Percentiles rank a stretch among this genome's conserved stretches.
These are phyloP conservation scores for Akanthomyces dipterigenus DNA, from an alignment of 2,329 filamentous ascomycete genomes.

Conservation along the genomic window DNA sequence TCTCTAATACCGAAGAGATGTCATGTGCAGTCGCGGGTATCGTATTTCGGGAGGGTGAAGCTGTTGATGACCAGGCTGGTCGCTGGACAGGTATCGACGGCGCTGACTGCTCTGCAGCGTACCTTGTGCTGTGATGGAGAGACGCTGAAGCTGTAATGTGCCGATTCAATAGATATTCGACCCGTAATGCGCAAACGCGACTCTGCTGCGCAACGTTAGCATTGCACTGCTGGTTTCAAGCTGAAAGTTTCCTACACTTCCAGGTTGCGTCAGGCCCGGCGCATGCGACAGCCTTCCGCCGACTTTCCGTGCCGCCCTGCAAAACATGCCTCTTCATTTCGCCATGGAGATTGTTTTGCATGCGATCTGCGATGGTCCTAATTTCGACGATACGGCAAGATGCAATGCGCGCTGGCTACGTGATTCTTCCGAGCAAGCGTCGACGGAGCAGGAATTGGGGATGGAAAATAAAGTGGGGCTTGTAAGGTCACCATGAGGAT, in stretches of 20 bases:
- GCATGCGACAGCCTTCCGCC: conserved; percentile 21
- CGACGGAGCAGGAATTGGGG: not conserved
- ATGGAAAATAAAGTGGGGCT: conserved; percentile 8
- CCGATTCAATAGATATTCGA: not conserved
- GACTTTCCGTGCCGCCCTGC: conserved; percentile 27
- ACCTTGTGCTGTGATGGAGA: not conserved
- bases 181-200: not conserved
- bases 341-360: conserved; percentile 5
- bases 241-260: not conserved
- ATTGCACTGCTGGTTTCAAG: not conserved
- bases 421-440: not conserved
- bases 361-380: not conserved
- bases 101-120: not conserved
- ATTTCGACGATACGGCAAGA: not conserved
- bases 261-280: not conserved
- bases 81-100: not conserved
- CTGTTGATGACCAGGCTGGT: not conserved
- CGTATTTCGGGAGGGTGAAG: not conserved
- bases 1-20: not conserved
- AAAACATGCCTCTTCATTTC: conserved; percentile 32
- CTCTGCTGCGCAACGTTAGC: not conserved
- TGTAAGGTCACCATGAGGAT: not conserved
- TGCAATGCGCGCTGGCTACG: not conserved
- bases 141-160: not conserved
- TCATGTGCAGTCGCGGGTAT: not conserved